Evolutionary conservation across 2,329 filamentous ascomycete genomes (phyloP).

Genomic region (Hypoxylon sp.): DNA sequence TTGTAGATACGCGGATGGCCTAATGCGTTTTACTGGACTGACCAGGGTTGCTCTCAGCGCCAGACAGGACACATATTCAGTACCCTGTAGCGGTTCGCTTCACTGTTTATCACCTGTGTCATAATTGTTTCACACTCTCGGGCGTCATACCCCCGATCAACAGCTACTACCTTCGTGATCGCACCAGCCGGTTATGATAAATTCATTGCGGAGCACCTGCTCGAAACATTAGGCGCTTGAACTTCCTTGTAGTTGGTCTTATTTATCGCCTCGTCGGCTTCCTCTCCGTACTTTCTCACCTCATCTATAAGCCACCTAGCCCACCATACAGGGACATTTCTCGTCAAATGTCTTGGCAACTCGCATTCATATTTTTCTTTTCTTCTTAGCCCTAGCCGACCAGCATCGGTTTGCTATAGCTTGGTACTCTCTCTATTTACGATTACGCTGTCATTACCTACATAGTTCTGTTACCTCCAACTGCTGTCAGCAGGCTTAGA

Average conservation of each 20-base stretch:
- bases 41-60: not conserved
- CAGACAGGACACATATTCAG: conserved; percentile 9
- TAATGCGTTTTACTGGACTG: not conserved
- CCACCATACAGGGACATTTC: not conserved
- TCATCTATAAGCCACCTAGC: not conserved
- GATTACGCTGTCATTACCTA: conserved; percentile 4
- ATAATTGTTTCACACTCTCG: conserved; percentile 38
- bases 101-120: conserved; percentile 27
- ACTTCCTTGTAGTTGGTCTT: conserved; percentile 16
- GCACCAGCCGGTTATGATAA: not conserved
- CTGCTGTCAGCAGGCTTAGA: not conserved
- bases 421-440: conserved; percentile 9
- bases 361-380: not conserved
- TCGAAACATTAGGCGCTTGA: conserved; percentile 31
- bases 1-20: not conserved
- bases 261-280: conserved; percentile 24
- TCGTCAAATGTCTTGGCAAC: conserved; percentile 32
- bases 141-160: conserved; percentile 35
- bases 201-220: conserved; percentile 11
- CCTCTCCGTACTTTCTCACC: conserved; percentile 9
- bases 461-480: not conserved
- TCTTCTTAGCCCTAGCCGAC: conserved; percentile 3
- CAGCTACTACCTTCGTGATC: conserved; percentile 7
- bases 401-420: conserved; percentile 5
- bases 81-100: conserved; percentile 13